Evolutionary conservation across 2,329 filamentous ascomycete genomes (phyloP), one percentile per base, ranked within the genome.

Genomic region (Truncatella angustata): DNA sequence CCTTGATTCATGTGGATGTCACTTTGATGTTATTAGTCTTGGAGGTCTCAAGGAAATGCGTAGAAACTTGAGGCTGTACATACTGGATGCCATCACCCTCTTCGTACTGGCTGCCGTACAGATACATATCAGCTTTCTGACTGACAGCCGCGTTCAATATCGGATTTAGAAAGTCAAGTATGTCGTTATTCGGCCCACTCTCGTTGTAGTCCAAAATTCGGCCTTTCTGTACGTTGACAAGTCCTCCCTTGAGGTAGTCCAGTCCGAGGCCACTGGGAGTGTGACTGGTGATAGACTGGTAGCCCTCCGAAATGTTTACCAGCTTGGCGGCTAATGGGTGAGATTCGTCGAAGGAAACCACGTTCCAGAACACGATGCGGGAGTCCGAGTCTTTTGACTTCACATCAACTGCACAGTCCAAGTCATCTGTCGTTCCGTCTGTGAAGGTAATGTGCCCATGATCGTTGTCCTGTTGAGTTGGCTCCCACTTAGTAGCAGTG

Each of bases 331-430:
- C 56, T 16, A 59, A 30, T 3, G 57, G 51, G 49, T 60, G 54
- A 18, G 72, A 73, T 11, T 24, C 21, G 26, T 50, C 47, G 50
- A 79, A 72, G 49, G 73, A 70, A 51, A 77, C 72, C 16, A 74
- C 72, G 43, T 79, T 66, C 60, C 76, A 75, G 65, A 79, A 80
- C 51, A 80, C 79, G 48, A 80, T 60, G 6, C 60, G 59, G 11
- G 57, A 56, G 47, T 65, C 63, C 9, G 42, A 42, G 34, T 51
- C 54, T 14, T 56, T 30, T 30, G 60, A 63, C 52, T 55, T 54
- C 51, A 65, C 55, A 53, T 65, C 63, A 37, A 65, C 56, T 43
- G 60, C 61, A 16, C 47, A 50, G 26, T 50, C 47, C 21, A 50
- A 36, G 23, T 50, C 18, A 11, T 40, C 24, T 5, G 30, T 21